These are phyloP conservation scores for Dysphania ambrosioides DNA, from an alignment of 148 eudicot genomes.

Conservation along the genomic window DNA sequence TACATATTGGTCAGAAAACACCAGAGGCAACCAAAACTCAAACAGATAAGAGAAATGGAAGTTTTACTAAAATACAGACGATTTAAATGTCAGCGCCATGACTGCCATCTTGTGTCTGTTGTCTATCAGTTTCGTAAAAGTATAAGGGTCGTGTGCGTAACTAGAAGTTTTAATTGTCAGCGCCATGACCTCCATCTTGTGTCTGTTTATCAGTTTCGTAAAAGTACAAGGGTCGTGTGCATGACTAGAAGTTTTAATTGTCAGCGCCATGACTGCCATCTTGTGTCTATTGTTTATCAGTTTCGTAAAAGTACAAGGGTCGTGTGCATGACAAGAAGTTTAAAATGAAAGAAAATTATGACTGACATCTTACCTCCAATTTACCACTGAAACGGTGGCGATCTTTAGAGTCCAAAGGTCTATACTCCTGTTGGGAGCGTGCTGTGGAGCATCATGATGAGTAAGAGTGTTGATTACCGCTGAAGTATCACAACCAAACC, in stretches of 20 bases:
- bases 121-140: too few relatives aligned
- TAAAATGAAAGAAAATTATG: neutral
- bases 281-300: too few relatives aligned
- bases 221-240: too few relatives aligned
- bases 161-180: neutral
- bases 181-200: too few relatives aligned
- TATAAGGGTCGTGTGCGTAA: neutral
- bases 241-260: neutral
- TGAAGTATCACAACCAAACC: conserved; percentile 71
- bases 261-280: too few relatives aligned
- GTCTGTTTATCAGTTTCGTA: too few relatives aligned
- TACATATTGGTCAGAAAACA: neutral
- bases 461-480: conserved; percentile 63
- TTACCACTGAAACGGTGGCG: conserved; percentile 56
- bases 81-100: neutral
- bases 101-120: too few relatives aligned
- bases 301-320: too few relatives aligned
- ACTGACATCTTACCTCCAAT: conserved; percentile 41
- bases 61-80: neutral
- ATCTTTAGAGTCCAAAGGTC: conserved; percentile 57
- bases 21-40: too few relatives aligned
- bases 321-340: neutral
- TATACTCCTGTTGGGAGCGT: conserved; percentile 54
- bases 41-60: neutral
- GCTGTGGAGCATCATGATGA: conserved; percentile 69